Evolutionary conservation across 768 basidiomycete species (phyloP), one percentile per base, ranked within the genome.

Genomic region (Collybia nuda): DNA sequence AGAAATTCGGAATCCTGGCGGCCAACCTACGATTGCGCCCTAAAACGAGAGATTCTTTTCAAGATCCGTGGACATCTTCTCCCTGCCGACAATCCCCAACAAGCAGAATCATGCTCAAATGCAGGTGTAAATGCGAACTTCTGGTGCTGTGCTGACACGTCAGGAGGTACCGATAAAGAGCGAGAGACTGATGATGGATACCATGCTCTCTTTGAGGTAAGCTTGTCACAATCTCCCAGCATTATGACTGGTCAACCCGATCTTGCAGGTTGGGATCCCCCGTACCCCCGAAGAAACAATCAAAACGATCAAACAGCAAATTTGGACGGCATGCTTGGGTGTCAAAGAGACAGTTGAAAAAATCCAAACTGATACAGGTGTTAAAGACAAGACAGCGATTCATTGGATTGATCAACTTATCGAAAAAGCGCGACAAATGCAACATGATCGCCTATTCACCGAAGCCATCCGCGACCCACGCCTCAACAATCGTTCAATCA

Each of bases 51-150:
- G n/a, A n/a, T n/a, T n/a, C n/a, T n/a, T n/a, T n/a, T n/a, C n/a
- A n/a, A n/a, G n/a, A 45, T 40, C 19, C 49, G 51, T 43, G 52
- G 52, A 0, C 48, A 64, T 3, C 58, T 57, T 2, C 11, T 60
- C 0, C 63, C 61, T 0, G 67, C 65, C 0, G 67, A 71, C 43
- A 74, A 72, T 46, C 72, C 66, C 0, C 65, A 66, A 55, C 68
- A 72, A 40, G 56, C 61, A 0, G 65, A 70, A 24, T 58, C 57
- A 12, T 60, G 62, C 4, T 65, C 62, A 1, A 74, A 76, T 18
- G 69, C 66, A 17, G 74, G 74, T 0, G 48, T 63, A 0, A 58
- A 65, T 5, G 69, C 64, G 1, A 76, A 74, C 28, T 53, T 54
- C 9, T 58, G 55, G 9, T 77, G 74, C 50, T 60, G 68, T 0